phyloP scores from a whole-genome alignment of 805 yeast species.

The Pichia thaimueangensis region DNA sequence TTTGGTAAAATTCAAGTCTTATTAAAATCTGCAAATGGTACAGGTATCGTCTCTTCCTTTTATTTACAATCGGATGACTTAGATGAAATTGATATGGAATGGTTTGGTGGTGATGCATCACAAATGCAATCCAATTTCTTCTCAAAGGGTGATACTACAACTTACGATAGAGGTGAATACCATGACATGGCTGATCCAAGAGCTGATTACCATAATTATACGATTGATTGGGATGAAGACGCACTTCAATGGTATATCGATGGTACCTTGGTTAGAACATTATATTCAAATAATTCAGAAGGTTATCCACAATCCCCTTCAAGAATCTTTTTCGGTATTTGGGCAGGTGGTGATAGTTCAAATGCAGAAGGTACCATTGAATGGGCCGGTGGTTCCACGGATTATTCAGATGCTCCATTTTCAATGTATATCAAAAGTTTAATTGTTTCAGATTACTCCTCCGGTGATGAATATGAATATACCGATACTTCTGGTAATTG shows the following conservation, averaged over 20 bases:
- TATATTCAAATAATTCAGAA: slow-evolving; percentile 44
- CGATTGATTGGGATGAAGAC: slow-evolving; percentile 77
- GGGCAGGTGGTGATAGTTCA: slow-evolving; percentile 78
- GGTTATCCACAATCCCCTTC: slow-evolving; percentile 94
- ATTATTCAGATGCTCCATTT: slow-evolving; percentile 62
- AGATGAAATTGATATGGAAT: slow-evolving; percentile 87
- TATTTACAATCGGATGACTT: slow-evolving; percentile 76
- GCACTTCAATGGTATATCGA: slow-evolving; percentile 65
- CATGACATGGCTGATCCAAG: slow-evolving; percentile 56
- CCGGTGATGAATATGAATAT: slow-evolving; percentile 54
- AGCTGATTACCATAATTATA: slow-evolving; percentile 62
- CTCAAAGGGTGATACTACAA: slow-evolving; percentile 70
- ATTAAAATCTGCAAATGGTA: slow-evolving; percentile 67
- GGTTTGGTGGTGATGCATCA: slow-evolving; percentile 73
- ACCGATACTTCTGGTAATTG: slow-evolving; percentile 51
- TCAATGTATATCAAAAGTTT: slow-evolving; percentile 56
- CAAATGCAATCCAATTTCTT: slow-evolving; percentile 77
- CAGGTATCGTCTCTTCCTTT: slow-evolving; percentile 75
- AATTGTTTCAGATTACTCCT: slow-evolving; percentile 62
- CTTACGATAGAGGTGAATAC: slow-evolving; percentile 76
- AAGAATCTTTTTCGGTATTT: slow-evolving; percentile 52
- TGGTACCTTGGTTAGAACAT: slow-evolving; percentile 60
- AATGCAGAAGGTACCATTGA: slow-evolving; percentile 64
- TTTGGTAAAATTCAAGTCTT: slow-evolving; percentile 77
- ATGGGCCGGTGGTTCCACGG: slow-evolving; percentile 78